Evolutionary conservation across 2,329 filamentous ascomycete genomes (phyloP).

Genomic region (Acrocalymma vagum): DNA sequence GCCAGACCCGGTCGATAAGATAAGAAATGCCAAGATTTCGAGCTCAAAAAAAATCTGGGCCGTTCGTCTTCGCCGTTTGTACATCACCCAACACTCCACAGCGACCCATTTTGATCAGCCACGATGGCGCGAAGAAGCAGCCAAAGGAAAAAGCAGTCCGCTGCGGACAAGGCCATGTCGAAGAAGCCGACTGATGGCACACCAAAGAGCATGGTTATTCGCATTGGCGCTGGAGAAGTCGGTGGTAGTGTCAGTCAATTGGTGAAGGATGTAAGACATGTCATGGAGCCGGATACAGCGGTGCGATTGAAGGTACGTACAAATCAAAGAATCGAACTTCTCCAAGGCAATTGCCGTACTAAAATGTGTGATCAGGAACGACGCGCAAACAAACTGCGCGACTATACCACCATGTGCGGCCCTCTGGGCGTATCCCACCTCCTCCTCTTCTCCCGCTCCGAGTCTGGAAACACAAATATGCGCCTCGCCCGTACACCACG

Average conservation of each 20-base stretch:
- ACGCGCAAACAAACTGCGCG: constrained; percentile 84
- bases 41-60: constrained; percentile 19
- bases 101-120: constrained; percentile 10
- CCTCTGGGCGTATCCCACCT: constrained; percentile 93
- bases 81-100: constrained; percentile 3
- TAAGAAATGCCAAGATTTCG: constrained; percentile 32
- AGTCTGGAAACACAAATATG: constrained; percentile 90
- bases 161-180: constrained; percentile 37
- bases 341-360: not conserved
- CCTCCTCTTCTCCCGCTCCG: constrained; percentile 89
- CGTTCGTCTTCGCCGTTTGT: constrained; percentile 7
- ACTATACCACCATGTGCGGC: constrained; percentile 95
- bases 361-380: constrained; percentile 69
- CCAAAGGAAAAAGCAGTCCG: constrained; percentile 44
- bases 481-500: constrained; percentile 86
- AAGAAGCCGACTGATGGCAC: constrained; percentile 72
- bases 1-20: constrained; percentile 35
- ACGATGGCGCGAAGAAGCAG: constrained; percentile 42
- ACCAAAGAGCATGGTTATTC: constrained; percentile 98
- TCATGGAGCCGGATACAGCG: constrained; percentile 97
- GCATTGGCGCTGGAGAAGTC: constrained; percentile 92
- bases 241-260: constrained; percentile 91
- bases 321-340: not conserved
- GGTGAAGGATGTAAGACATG: constrained; percentile 85
- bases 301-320: constrained; percentile 74